Conservation (phyloP, 2,329 filamentous ascomycete genomes). For the Neonectria faginata region DNA sequence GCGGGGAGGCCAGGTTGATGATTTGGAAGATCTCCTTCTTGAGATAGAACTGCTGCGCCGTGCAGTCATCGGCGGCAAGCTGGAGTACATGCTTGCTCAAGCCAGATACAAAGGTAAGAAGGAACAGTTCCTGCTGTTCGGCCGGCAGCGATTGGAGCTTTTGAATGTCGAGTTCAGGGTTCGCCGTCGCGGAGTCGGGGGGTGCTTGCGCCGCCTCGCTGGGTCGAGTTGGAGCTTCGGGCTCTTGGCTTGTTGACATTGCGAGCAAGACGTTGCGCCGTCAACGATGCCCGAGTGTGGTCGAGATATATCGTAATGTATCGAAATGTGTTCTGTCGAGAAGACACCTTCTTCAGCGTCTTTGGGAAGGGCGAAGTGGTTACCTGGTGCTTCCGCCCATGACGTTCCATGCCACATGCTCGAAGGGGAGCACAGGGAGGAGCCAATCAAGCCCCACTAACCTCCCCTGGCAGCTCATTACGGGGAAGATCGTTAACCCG, state of each 20-base stretch:
- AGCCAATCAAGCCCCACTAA: slow-evolving; percentile 32
- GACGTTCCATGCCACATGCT: slow-evolving; percentile 45
- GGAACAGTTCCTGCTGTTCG: slow-evolving; percentile 95
- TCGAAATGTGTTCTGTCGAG: slow-evolving; percentile 29
- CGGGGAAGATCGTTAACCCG: slow-evolving; percentile 50
- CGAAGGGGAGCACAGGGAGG: slow-evolving; percentile 31
- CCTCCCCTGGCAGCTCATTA: slow-evolving; percentile 15
- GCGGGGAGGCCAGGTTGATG: slow-evolving; percentile 84
- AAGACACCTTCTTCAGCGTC: slow-evolving; percentile 12
- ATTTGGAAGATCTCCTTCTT: slow-evolving; percentile 97
- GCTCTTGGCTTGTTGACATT: slow-evolving; percentile 55
- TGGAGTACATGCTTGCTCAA: slow-evolving; percentile 82
- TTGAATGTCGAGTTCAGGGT: slow-evolving; percentile 85
- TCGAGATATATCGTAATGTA: slow-evolving; percentile 23
- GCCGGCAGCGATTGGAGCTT: slow-evolving; percentile 90
- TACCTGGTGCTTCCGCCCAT: slow-evolving; percentile 33
- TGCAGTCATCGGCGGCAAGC: slow-evolving; percentile 82
- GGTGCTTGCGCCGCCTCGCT: slow-evolving; percentile 48
- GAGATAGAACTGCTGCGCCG: slow-evolving; percentile 88
- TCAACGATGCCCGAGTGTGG: slow-evolving; percentile 33
- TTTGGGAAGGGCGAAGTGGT: slow-evolving; percentile 29
- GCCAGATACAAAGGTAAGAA: slow-evolving; percentile 88
- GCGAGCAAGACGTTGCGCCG: slow-evolving; percentile 34
- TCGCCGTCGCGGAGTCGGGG: slow-evolving; percentile 59
- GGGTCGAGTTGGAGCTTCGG: slow-evolving; percentile 50